Base-by-base conservation (phyloP, 148 eudicot species). In the Rhododendron ovatum region DNA sequence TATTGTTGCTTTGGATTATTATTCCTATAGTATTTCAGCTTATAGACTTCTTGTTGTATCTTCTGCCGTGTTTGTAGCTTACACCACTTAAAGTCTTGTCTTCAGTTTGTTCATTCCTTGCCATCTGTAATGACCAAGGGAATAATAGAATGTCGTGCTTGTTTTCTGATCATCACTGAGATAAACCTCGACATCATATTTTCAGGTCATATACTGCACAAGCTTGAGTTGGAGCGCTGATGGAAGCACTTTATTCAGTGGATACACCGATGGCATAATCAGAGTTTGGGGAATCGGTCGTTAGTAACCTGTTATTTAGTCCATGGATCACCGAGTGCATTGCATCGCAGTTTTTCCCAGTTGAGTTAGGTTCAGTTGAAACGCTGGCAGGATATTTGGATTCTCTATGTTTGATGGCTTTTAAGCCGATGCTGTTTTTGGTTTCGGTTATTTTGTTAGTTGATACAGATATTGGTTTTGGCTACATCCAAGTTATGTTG, bases 191-290 rank as follows among this genome's bases (percentile, higher is more conserved):
- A 8, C 24, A 2, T 75, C 47, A 3, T 37, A 7, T 75, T 35
- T 75, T 35, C 47, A 75, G 79, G 79, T 75, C 47, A 18, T 75
- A 6, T 75, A 75, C 79, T 75, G 79, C 48, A 75, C 79, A 37
- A 75, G 79, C 79, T 75, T 75, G 79, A 75, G 79, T 75, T 75
- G 79, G 79, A 75, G 79, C 5, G 79, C 47, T 75, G 79, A 75
- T 75, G 79, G 79, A 75, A 75, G 79, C 48, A 75, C 79, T 35
- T 75, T 75, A 20, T 75, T 75, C 79, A 75, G 79, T 75, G 79
- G 79, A 75, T 75, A 75, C 9, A 75, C 79, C n/a, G 79, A 75
- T 75, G 79, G 79, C n/a, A 37, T 75, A 75, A 39, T 75, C 79
- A 39, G 79, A 75, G 79, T 75, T 18, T 75, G 79, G 79, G 79